Conservation (phyloP, 768 basidiomycete genomes). For the Suillus alpinus region DNA sequence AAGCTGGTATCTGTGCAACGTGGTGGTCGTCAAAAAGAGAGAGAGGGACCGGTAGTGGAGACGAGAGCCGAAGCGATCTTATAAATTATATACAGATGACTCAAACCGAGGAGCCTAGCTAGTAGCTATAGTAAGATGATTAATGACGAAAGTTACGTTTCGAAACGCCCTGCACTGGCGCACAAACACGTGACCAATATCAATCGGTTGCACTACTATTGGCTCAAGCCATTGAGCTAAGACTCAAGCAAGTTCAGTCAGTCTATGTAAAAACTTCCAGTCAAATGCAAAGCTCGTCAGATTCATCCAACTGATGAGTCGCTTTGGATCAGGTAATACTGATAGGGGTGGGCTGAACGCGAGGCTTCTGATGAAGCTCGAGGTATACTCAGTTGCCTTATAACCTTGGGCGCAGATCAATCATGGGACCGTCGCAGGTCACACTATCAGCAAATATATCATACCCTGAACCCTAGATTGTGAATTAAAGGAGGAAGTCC, state of each 20-base stretch:
- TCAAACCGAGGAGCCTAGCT: neutral
- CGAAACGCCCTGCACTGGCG: neutral
- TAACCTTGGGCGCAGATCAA: neutral
- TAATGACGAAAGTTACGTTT: neutral
- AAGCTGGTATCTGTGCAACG: neutral
- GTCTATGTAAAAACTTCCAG: neutral
- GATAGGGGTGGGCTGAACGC: neutral
- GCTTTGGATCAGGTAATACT: neutral
- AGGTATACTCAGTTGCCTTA: constrained; percentile 1
- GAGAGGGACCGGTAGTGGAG: too few species aligned
- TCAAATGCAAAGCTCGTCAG: neutral
- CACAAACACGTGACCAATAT: neutral
- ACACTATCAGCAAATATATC: neutral
- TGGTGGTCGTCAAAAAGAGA: neutral
- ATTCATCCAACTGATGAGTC: neutral
- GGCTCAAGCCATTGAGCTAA: too few species aligned
- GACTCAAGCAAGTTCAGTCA: neutral
- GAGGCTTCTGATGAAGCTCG: neutral
- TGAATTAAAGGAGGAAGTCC: neutral
- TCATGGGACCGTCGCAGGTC: neutral
- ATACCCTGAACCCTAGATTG: constrained; percentile 1
- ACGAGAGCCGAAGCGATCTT: neutral
- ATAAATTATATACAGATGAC: neutral
- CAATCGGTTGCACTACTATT: neutral
- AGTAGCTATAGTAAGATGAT: too few species aligned